Base-by-base conservation (phyloP, 75 land plant species). In the Sequoia sempervirens region DNA sequence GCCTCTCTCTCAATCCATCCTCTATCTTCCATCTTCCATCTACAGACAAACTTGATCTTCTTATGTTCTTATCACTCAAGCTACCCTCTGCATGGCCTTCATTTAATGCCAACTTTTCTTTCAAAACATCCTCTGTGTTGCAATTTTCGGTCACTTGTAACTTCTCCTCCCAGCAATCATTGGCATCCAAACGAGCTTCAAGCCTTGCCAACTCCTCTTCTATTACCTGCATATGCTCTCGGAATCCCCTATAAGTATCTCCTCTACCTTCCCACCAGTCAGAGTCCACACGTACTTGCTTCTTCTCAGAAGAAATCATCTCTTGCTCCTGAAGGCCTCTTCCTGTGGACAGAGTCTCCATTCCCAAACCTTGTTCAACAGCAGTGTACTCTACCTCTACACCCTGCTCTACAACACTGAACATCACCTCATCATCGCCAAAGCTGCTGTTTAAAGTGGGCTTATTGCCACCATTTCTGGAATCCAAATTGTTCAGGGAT, bases 341-440 rank as follows among this genome's bases (percentile, higher is more conserved):
- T 78, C 40, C 50, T 43, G 47, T 43, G 28, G 28, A 45, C n/a
- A 45, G 14, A 43, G 28, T 78, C 1, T 10, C 80, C 47, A 90
- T 47, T 61, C 93, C 96, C 50, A 91, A 82, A 36, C 95, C 92
- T 34, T 91, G 84, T 54, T 94, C 98, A 87, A 93, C 82, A 10
- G 90, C 88, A 45, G 74, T 87, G 52, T 92, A 93, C 37, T 94
- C 92, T 12, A 82, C 75, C 28, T 87, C 90, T 43, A 91, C 84
- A 36, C 95, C 93, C 30, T 91, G 83, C 47, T 96, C 98, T 86
- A 91, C 84, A 13, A 91, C 88, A 45, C 79, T 87, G 52, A 94
- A 91, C 32, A 91, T 90, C 17, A 80, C 75, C 15, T 87, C 90
- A 50, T 78, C 52, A 75, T 50, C 40, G 41, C 58, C 88, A 73